Evolutionary conservation across 805 yeast genomes (phyloP).

Genomic region (Zygosaccharomyces bailii): DNA sequence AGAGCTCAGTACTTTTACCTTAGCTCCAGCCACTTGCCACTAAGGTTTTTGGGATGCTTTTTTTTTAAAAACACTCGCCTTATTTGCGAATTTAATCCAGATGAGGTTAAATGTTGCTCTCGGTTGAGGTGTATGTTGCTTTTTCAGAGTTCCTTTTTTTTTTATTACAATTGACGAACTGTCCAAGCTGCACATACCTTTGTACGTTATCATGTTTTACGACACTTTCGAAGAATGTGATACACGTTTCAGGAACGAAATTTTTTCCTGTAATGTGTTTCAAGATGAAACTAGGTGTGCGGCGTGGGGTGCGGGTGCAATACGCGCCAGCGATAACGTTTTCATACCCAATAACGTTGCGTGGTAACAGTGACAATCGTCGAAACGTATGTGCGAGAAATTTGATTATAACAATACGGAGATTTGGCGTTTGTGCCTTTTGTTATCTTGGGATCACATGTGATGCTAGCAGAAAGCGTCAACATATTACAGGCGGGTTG

Average conservation of each 20-base stretch:
- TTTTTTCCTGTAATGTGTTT: neutral
- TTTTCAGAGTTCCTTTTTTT: neutral
- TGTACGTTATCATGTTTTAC: neutral
- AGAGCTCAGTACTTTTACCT: neutral
- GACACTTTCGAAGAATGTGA: slow-evolving; percentile 1
- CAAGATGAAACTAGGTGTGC: neutral
- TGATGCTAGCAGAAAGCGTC: no score
- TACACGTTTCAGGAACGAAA: neutral
- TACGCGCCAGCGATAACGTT: no score
- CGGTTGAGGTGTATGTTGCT: slow-evolving; percentile 1
- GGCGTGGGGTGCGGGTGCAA: no score
- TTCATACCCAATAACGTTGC: no score
- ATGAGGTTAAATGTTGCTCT: slow-evolving; percentile 5
- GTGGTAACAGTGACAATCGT: no score
- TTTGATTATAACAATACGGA: no score
- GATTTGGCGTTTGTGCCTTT: no score
- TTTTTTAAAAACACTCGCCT: neutral
- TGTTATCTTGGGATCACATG: no score
- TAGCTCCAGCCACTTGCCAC: slow-evolving; percentile 5
- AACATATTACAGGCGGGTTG: no score
- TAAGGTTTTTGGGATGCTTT: neutral
- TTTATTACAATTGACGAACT: neutral
- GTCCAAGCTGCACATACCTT: neutral
- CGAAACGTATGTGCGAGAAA: no score
- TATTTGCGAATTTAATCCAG: slow-evolving; percentile 1